Conservation (phyloP, 2,329 filamentous ascomycete species). For the Lachnellula arida region DNA sequence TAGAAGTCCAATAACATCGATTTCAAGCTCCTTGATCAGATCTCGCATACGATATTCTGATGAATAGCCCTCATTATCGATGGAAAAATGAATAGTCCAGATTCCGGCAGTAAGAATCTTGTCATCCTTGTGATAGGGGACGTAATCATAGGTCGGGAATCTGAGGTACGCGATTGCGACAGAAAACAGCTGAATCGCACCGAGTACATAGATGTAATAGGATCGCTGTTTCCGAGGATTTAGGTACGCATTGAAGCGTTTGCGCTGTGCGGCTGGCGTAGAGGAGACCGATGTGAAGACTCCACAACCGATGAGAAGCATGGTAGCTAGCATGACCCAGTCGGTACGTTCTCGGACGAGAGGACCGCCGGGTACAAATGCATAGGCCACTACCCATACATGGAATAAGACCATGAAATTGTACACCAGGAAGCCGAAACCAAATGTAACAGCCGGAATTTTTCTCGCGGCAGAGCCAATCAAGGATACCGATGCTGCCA, state of each 20-base stretch:
- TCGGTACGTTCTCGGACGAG: conserved; percentile 91
- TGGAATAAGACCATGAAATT: conserved; percentile 96
- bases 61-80: conserved; percentile 99
- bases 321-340: conserved; percentile 86
- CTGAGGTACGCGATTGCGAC: conserved; percentile 78
- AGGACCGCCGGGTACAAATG: conserved; percentile 92
- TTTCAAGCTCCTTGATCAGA: conserved; percentile 84
- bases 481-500: conserved; percentile 71
- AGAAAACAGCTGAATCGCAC: conserved; percentile 75
- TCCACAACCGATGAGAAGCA: conserved; percentile 79
- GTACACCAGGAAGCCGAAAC: conserved; percentile 83
- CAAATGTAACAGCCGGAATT: conserved; percentile 75
- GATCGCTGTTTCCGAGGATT: conserved; percentile 48
- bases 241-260: conserved; percentile 33
- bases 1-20: conserved; percentile 94
- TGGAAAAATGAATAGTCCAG: conserved; percentile 97
- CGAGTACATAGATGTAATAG: conserved; percentile 68
- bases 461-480: conserved; percentile 72
- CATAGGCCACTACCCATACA: conserved; percentile 97
- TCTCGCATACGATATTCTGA: conserved; percentile 92
- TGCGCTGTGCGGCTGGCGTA: conserved; percentile 33
- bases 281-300: conserved; percentile 64
- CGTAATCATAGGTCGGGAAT: conserved; percentile 89
- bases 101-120: conserved; percentile 91
- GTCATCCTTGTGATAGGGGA: conserved; percentile 80